Base-by-base conservation (phyloP, 257 asterid species). In the Nicotiana sylvestris region DNA sequence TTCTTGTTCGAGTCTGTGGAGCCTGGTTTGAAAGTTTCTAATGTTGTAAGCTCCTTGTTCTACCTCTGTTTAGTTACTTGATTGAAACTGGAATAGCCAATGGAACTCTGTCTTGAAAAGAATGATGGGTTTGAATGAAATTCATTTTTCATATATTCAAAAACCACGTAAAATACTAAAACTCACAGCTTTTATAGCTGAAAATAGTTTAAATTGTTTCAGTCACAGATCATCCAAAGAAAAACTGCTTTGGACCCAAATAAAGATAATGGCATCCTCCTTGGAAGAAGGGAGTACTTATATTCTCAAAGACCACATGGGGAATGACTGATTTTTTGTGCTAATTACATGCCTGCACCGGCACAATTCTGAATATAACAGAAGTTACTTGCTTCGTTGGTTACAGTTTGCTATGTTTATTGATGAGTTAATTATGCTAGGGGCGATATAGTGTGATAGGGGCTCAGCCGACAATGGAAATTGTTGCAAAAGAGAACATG, bases 381-480 rank as follows among this genome's bases (percentile, higher is more conserved):
- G 30, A 37, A 27, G 46, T 69, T 49, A 57, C 83, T 78, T 65
- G 49, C 25, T 49, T 81, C 56, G 13, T 49, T 81, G 60, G 13
- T 53, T 76, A 37, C 66, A 8, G 65, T 39, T 77, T 85, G 78
- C 81, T 82, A 76, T 85, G 84, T 81, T 84, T 86, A 67, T 86
- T 85, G 69, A 70, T 77, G 80, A 85, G 66, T 83, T 62, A 82
- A 82, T 83, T 82, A 49, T 90, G 86, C 82, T 88, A 95, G 99
- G 99, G 99, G 67, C 89, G 99, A 55, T 95, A 87, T 83, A 95
- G 99, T 87, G 96, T 95, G 66, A 81, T 95, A 89, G 98, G 99
- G 81, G 96, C 99, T 86, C 99, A 93, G 87, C 99, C 99, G 35
- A 87, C 96, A 6, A 92, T 95, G 99, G 99, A 95, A 87, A 89